Base-by-base conservation (phyloP, 768 basidiomycete genomes). In the Auricularia sp. region DNA sequence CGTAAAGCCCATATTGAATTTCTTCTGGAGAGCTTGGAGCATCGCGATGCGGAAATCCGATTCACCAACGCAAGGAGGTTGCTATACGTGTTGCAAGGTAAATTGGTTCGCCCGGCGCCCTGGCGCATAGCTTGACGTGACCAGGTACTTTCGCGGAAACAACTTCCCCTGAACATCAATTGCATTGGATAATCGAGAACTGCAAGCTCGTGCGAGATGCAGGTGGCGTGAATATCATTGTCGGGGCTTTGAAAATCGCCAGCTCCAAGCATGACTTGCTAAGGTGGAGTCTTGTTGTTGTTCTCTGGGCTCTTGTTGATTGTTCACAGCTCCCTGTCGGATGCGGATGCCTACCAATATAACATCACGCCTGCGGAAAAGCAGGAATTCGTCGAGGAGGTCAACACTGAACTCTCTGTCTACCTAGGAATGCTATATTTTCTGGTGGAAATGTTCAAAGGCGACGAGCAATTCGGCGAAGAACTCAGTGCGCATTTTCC, bases 131-230 rank as follows among this genome's bases (percentile, higher is more conserved):
- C 54, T 66, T 18, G 13, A 65, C 66, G 45, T 21, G 37, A 47
- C 63, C 67, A 95, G 94, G 94, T 42, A 90, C 91, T 3, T 97
- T 96, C 71, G 89, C 87, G 3, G 94, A 97, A 74, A 92, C 94
- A 0, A 84, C 85, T 10, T 93, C 93, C 24, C 90, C 94, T 0
- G 94, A 98, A 72, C 89, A 96, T 73, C 96, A 99, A 73, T 78
- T 98, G 45, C 92, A 94, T 68, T 94, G 94, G 88, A 90, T 99
- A 70, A 89, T 95, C 66, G 89, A 96, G 75, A 96, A 98, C 73
- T 90, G 90, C 73, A 92, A 90, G 73, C 80, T 91, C 21, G 87
- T 98, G 1, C 84, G 94, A 62, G 80, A 82, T 24, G 88, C 88
- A 0, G 92, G 96, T 74, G 95, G 94, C 21, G 77, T 98, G 36